Conservation (phyloP, 2,329 filamentous ascomycete genomes). For the Colletotrichum sp. region DNA sequence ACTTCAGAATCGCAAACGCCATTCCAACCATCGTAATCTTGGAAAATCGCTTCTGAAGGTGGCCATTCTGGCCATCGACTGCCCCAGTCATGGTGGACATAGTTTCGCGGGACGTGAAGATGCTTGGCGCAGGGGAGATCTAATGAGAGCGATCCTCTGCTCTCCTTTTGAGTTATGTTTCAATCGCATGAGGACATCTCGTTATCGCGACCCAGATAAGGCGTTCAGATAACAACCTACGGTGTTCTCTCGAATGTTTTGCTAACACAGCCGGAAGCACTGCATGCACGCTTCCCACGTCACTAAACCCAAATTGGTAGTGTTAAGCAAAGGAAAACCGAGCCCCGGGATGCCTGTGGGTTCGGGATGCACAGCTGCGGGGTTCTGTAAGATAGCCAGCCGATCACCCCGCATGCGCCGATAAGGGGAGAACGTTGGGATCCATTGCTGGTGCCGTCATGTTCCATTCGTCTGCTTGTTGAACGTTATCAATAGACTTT, state of each 20-base stretch:
- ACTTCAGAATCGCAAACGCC: conserved; percentile 50
- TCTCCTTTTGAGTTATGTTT: not conserved
- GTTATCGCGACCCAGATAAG: not conserved
- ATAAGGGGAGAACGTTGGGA: not conserved
- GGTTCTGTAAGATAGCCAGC: not conserved
- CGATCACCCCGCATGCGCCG: not conserved
- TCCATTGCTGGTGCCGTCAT: not conserved
- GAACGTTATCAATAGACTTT: not conserved
- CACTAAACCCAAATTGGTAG: not conserved
- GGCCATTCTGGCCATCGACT: conserved; percentile 25
- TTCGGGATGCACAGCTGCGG: not conserved
- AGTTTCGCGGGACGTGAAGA: not conserved
- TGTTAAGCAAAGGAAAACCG: conserved; percentile 6
- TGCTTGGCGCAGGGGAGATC: not conserved
- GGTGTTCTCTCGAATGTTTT: not conserved
- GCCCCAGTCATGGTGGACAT: not conserved
- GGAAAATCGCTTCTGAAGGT: conserved; percentile 40
- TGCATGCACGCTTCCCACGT: not conserved
- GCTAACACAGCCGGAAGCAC: not conserved
- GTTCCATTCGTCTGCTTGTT: not conserved
- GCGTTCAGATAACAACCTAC: not conserved
- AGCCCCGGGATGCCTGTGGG: not conserved
- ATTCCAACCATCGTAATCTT: conserved; percentile 47
- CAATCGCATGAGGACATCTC: not conserved
- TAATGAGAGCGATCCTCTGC: not conserved